Percentiles rank a stretch among this genome's conserved stretches.
These are phyloP conservation scores for Penicillium fimorum DNA, from an alignment of 495 filamentous ascomycete species.

Conservation along the genomic window DNA sequence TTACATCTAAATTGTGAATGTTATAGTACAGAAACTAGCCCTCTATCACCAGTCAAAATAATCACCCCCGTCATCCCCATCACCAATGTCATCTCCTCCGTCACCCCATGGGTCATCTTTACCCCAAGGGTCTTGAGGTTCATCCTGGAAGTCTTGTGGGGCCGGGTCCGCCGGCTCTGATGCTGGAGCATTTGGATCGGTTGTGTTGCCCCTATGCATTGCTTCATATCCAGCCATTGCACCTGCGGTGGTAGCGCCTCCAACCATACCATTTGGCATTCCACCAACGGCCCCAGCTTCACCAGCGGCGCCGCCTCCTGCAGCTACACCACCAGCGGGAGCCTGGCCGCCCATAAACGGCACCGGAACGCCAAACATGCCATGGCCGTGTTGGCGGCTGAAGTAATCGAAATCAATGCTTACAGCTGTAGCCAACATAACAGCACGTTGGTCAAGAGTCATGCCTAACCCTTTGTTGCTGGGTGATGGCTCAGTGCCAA, in stretches of 20 bases:
- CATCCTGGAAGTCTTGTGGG: constrained; percentile 24
- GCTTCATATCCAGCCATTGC: constrained; percentile 64
- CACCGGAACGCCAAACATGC: constrained; percentile 58
- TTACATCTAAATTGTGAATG: background rate
- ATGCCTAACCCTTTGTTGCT: constrained; percentile 45
- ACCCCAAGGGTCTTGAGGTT: constrained; percentile 38
- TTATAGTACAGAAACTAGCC: constrained; percentile 18
- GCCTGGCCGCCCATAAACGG: constrained; percentile 49
- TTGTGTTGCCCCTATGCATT: constrained; percentile 51
- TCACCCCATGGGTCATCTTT: constrained; percentile 24
- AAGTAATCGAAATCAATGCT: constrained; percentile 75
- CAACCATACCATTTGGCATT: constrained; percentile 41
- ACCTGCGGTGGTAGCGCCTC: constrained; percentile 52
- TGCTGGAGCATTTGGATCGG: constrained; percentile 18
- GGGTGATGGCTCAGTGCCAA: constrained; percentile 37
- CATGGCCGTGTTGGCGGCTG: constrained; percentile 54
- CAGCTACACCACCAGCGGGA: constrained; percentile 47
- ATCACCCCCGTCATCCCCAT: constrained; percentile 35
- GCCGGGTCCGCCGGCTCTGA: constrained; percentile 18
- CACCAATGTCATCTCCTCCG: constrained; percentile 8
- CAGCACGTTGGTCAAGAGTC: constrained; percentile 68
- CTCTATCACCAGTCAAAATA: constrained; percentile 36
- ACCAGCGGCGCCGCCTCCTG: constrained; percentile 33
- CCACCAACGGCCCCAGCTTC: constrained; percentile 40
- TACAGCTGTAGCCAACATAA: constrained; percentile 71